These are phyloP conservation scores for Saturnispora kantuleensis DNA, from an alignment of 805 yeast genomes.

Conservation along the genomic window DNA sequence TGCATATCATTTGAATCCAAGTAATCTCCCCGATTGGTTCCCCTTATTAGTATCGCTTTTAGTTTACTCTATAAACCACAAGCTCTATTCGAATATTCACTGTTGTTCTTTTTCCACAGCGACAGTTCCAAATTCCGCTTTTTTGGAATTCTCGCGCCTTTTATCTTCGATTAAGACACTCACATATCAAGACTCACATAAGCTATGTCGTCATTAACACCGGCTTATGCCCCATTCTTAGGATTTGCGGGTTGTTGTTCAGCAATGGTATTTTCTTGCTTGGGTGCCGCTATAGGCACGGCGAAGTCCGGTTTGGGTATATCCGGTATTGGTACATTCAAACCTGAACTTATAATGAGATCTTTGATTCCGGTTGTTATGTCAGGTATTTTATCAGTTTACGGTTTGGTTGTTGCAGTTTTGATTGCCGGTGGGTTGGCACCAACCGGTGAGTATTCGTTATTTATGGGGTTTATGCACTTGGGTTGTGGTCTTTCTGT, in stretches of 20 bases:
- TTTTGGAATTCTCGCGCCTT: too few relatives aligned
- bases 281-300: constrained; percentile 99
- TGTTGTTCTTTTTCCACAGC: too few relatives aligned
- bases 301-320: constrained; percentile 98
- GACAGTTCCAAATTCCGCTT: too few relatives aligned
- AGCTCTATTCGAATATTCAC: too few relatives aligned
- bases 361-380: constrained; percentile 94
- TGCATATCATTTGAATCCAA: too few relatives aligned
- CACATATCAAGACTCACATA: not conserved
- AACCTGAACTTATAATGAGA: constrained; percentile 94
- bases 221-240: constrained; percentile 91
- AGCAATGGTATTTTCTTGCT: constrained; percentile 82
- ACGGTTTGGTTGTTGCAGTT: constrained; percentile 94
- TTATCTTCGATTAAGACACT: too few relatives aligned
- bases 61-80: too few relatives aligned
- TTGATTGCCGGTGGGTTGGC: constrained; percentile 84
- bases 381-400: constrained; percentile 95
- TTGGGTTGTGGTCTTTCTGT: constrained; percentile 92
- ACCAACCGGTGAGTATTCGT: constrained; percentile 69
- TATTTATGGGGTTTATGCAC: constrained; percentile 97
- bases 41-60: too few relatives aligned
- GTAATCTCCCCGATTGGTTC: too few relatives aligned
- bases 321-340: constrained; percentile 94
- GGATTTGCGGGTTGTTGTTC: constrained; percentile 97
- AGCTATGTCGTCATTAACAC: constrained; percentile 32